Evolutionary conservation across 768 basidiomycete genomes (phyloP), one percentile per base, ranked within the genome.

Genomic region (Hydnum rufescens): DNA sequence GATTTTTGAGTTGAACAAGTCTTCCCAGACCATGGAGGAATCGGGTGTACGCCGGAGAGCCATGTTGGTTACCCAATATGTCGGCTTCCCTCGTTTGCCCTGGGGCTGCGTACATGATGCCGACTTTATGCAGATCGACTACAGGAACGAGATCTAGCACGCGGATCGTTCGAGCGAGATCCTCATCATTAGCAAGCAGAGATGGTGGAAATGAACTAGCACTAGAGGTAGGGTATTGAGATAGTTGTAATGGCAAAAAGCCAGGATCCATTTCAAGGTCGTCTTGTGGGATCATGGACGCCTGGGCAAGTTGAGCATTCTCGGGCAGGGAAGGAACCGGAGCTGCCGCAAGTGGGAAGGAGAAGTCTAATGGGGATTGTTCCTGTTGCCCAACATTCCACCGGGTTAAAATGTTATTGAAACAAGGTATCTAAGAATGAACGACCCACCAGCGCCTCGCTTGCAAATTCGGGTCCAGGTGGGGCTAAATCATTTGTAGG

Each of bases 41-140:
- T 5, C 86, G 79, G 3, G 87, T 85, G 64, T 96, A 99, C 2
- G 88, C 82, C 1, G 90, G 88, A 0, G 93, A 96, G 4, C 95
- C 95, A 62, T 93, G 80, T 1, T 76, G 75, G 63, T 99, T 99
- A 53, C 73, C 71, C 19, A 99, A 72, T 51, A 97, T 96, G 53
- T 93, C 87, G 18, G 67, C 64, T 63, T 97, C 93, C 32, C 75
- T 67, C 4, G 70, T 78, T 65, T 97, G 95, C 1, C 87, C 88
- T 3, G 88, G 86, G 0, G 83, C 92, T 43, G 90, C 93, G 60
- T 97, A 99, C 68, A 99, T 73, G 53, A 99, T 82, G 3, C 88
- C 95, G 32, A 97, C 82, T 64, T 95, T 93, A 65, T 97, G 88
- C 0, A 86, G 90, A 65, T 99, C 95, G 55, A 99, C 92, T 59